Evolutionary conservation across 148 eudicot species (phyloP).

Genomic region (Rhododendron ferrugineum): DNA sequence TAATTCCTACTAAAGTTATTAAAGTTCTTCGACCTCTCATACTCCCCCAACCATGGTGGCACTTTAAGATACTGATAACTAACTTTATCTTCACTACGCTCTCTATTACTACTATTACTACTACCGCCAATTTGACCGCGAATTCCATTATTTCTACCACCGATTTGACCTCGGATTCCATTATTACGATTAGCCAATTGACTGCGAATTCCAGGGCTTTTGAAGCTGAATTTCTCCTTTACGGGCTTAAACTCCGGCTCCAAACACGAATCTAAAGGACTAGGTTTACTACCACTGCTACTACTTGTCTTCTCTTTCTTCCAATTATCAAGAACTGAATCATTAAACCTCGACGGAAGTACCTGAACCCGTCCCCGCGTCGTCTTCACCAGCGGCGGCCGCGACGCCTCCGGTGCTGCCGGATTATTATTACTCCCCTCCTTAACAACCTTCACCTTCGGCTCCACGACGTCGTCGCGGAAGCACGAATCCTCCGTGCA

Average conservation of each 20-base stretch:
- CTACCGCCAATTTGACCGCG: slow-evolving; percentile 15
- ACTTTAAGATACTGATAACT: slow-evolving; percentile 20
- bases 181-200: slow-evolving; percentile 12
- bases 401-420: slow-evolving; percentile 19
- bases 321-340: slow-evolving; percentile 94
- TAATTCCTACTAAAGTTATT: slow-evolving; percentile 24
- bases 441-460: slow-evolving; percentile 18
- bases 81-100: slow-evolving; percentile 25
- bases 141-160: slow-evolving; percentile 4
- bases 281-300: slow-evolving; percentile 23
- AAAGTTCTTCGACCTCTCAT: slow-evolving; percentile 22
- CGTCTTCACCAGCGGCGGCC: slow-evolving; percentile 78
- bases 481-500: slow-evolving; percentile 30
- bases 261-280: slow-evolving; percentile 18
- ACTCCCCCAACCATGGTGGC: slow-evolving; percentile 29
- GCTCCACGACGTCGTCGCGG: slow-evolving; percentile 22
- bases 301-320: slow-evolving; percentile 62
- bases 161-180: background rate
- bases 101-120: slow-evolving; percentile 12
- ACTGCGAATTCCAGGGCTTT: slow-evolving; percentile 20
- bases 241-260: slow-evolving; percentile 27
- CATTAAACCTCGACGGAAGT: slow-evolving; percentile 83
- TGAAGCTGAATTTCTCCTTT: slow-evolving; percentile 33
- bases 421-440: slow-evolving; percentile 11
- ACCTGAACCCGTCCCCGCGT: slow-evolving; percentile 93